Conservation (phyloP, 306 rosid genomes). For the Quercus cerris region DNA sequence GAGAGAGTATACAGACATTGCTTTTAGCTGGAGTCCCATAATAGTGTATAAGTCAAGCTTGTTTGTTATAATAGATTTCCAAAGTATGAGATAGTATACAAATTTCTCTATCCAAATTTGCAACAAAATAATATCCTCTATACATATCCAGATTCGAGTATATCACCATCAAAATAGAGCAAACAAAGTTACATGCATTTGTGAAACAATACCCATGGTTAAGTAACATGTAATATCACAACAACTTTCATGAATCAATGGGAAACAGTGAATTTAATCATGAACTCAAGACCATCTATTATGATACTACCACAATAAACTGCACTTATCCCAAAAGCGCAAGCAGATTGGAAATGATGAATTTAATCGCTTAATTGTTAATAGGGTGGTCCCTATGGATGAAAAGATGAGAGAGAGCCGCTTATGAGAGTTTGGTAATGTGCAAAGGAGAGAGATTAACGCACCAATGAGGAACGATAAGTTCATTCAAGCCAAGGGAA, state of each 20-base stretch:
- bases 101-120: conserved; percentile 26
- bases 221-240: neutral
- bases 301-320: too few species aligned
- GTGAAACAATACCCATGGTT: neutral
- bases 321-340: too few species aligned
- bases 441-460: too few species aligned
- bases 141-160: neutral
- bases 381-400: too few species aligned
- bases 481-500: too few species aligned
- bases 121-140: conserved; percentile 23
- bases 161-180: neutral
- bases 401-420: too few species aligned
- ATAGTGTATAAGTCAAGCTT: conserved; percentile 30
- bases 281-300: too few species aligned
- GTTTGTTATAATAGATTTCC: conserved; percentile 32
- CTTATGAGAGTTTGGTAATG: too few species aligned
- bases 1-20: conserved; percentile 38
- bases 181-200: neutral
- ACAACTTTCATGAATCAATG: neutral
- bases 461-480: too few species aligned
- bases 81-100: conserved; percentile 21
- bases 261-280: too few species aligned
- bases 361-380: too few species aligned
- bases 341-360: too few species aligned
- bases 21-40: conserved; percentile 35